Base-by-base conservation (phyloP, 805 yeast species). In the Metschnikowia koreensis region DNA sequence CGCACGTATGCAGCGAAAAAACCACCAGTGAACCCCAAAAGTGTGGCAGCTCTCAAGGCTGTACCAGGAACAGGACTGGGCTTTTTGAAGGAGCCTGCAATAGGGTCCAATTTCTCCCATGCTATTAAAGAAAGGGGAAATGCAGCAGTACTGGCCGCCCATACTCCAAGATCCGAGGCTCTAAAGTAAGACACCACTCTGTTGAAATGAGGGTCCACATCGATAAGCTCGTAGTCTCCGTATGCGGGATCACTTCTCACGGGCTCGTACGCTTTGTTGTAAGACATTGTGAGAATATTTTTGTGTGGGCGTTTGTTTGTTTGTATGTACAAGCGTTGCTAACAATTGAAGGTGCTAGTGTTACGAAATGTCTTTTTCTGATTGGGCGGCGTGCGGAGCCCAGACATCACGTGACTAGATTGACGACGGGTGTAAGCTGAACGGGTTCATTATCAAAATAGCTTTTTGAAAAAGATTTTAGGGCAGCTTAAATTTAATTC, bases 121-220 rank as follows among this genome's bases (percentile, higher is more conserved):
- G 66, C 65, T 52, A 68, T 67, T 48, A 74, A 65, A 11, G 74
- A 69, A 47, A 72, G 61, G 34, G 79, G 79, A 63, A 74, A 71
- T 10, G 69, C 76, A 33, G 66, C 76, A n/a, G 77, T 63, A 38
- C 70, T 58, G 15, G 70, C 70, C 6, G 71, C 77, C 78, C 77
- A 74, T 16, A 74, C 66, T 7, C 74, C 78, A 61, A 80, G 81
- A 71, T 89, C 96, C 12, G 84, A 74, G 17, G 80, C 67, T 65
- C 96, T 79, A 71, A 88, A 81, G 71, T 84, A 89, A 42, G 82
- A 71, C 12, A 89, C 83, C 31, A 89, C 96, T 53, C 88, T 77
- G 38, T 67, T 63, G 70, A 89, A 87, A 57, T 83, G 83, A 31
- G 96, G 96, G 66, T 89, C 96, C 47, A 80, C 76, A 66, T 89